phyloP scores from a whole-genome alignment of 2,329 filamentous ascomycete species.

The Xylariaceae sp. region DNA sequence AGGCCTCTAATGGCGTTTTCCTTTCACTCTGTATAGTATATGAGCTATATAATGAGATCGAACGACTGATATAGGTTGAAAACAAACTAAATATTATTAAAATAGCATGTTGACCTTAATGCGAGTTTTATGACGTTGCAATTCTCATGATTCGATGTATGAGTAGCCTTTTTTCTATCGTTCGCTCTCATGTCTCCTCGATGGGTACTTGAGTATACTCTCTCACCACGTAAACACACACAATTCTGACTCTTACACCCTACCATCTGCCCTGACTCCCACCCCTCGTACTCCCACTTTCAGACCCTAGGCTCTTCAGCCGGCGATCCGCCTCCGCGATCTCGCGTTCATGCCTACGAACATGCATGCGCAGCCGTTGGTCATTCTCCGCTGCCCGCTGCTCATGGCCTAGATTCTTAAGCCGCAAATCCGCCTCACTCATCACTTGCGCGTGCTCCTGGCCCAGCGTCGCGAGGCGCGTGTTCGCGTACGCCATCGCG shows the following conservation, averaged over 20 bases:
- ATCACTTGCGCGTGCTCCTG: slow-evolving; percentile 25
- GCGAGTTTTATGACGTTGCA: too few relatives aligned
- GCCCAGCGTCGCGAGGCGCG: slow-evolving; percentile 26
- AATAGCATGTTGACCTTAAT: too few relatives aligned
- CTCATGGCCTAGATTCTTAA: slow-evolving; percentile 12
- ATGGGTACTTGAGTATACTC: too few relatives aligned
- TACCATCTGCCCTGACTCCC: slow-evolving; percentile 8
- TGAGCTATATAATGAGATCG: background rate
- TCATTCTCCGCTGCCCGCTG: slow-evolving; percentile 1
- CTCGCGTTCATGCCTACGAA: slow-evolving; percentile 12
- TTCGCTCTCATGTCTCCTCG: too few relatives aligned
- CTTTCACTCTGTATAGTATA: slow-evolving; percentile 2
- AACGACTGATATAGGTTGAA: too few relatives aligned
- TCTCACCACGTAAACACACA: too few relatives aligned
- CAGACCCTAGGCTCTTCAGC: slow-evolving; percentile 10
- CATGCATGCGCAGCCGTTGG: slow-evolving; percentile 16
- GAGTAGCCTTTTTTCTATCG: too few relatives aligned
- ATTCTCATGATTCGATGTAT: too few relatives aligned
- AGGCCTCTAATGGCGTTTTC: background rate
- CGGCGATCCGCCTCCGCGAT: slow-evolving; percentile 27
- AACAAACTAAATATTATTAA: background rate
- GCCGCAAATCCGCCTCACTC: slow-evolving; percentile 17
- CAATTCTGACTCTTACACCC: background rate
- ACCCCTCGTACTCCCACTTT: slow-evolving; percentile 1
- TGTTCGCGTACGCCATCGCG: slow-evolving; percentile 27